Conservation (phyloP, 768 basidiomycete genomes). For the Psilocybe sp. region DNA sequence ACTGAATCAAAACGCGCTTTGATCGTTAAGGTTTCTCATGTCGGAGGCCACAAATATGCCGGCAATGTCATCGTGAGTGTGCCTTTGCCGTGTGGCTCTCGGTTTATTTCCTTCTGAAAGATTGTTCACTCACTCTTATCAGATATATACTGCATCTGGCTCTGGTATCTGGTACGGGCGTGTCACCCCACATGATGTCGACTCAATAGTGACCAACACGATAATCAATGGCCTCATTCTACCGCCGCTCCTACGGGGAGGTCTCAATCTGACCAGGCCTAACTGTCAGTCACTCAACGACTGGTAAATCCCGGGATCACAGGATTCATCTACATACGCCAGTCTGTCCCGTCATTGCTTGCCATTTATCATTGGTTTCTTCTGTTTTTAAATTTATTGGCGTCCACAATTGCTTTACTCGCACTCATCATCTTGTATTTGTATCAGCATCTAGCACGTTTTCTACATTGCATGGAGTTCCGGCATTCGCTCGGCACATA, state of each 20-base stretch:
- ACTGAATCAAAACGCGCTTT: slow-evolving; percentile 64
- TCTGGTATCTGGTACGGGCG: slow-evolving; percentile 92
- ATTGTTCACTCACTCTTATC: slow-evolving; percentile 5
- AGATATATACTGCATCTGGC: slow-evolving; percentile 89
- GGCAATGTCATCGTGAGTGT: slow-evolving; percentile 84
- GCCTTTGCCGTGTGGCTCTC: background rate
- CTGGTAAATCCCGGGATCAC: slow-evolving; percentile 44
- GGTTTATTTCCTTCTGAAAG: background rate
- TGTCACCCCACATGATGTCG: slow-evolving; percentile 86
- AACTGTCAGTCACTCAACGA: slow-evolving; percentile 66
- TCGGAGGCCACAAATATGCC: slow-evolving; percentile 91
- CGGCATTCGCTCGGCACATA: no score
- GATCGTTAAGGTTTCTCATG: slow-evolving; percentile 84
- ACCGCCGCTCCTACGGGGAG: slow-evolving; percentile 82
- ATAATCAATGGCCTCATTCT: slow-evolving; percentile 83
- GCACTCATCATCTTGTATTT: no score
- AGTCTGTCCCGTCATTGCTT: background rate
- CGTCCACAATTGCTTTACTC: background rate
- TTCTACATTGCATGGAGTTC: no score
- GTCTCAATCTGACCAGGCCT: slow-evolving; percentile 74
- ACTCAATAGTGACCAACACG: slow-evolving; percentile 83
- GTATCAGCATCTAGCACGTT: no score
- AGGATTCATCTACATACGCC: background rate
- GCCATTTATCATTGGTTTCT: background rate
- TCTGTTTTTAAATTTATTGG: background rate